These are phyloP conservation scores for Ogataea neopini DNA, from an alignment of 805 yeast species.

Conservation along the genomic window DNA sequence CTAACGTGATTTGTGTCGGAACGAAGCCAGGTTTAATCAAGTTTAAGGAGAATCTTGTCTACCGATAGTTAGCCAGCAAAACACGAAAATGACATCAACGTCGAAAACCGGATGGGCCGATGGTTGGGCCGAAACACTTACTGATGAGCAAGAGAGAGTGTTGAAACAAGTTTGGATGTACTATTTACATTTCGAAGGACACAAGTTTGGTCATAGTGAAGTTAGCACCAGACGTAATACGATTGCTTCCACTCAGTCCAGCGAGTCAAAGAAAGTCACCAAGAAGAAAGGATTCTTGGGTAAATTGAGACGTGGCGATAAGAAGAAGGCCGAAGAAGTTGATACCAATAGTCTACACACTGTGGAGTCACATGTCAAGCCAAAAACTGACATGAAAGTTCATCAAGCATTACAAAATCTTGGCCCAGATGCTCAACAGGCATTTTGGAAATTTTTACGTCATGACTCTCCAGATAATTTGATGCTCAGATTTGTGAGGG, in stretches of 20 bases:
- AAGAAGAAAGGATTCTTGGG: slow-evolving; percentile 37
- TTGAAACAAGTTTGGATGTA: slow-evolving; percentile 75
- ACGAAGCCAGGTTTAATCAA: too few species aligned
- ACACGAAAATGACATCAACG: slow-evolving; percentile 4
- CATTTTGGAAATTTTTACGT: slow-evolving; percentile 63
- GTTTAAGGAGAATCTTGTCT: too few species aligned
- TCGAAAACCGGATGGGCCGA: slow-evolving; percentile 20
- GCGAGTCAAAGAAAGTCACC: slow-evolving; percentile 27
- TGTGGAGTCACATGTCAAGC: slow-evolving; percentile 31
- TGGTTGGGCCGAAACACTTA: slow-evolving; percentile 48
- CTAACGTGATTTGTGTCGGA: too few species aligned
- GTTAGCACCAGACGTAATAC: slow-evolving; percentile 22
- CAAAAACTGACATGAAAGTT: slow-evolving; percentile 39
- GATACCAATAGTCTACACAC: slow-evolving; percentile 26
- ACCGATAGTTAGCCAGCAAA: too few species aligned
- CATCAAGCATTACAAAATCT: slow-evolving; percentile 52
- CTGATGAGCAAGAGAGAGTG: slow-evolving; percentile 58
- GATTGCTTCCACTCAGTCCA: slow-evolving; percentile 32
- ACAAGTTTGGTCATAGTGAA: slow-evolving; percentile 25
- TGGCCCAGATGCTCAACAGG: slow-evolving; percentile 51
- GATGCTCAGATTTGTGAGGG: slow-evolving; percentile 74
- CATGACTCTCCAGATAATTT: slow-evolving; percentile 82
- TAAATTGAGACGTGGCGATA: slow-evolving; percentile 28
- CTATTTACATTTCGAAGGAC: slow-evolving; percentile 60
- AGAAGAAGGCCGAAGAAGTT: slow-evolving; percentile 21